Conservation (phyloP, 2,329 filamentous ascomycete genomes). For the Trichoderma atroviride region DNA sequence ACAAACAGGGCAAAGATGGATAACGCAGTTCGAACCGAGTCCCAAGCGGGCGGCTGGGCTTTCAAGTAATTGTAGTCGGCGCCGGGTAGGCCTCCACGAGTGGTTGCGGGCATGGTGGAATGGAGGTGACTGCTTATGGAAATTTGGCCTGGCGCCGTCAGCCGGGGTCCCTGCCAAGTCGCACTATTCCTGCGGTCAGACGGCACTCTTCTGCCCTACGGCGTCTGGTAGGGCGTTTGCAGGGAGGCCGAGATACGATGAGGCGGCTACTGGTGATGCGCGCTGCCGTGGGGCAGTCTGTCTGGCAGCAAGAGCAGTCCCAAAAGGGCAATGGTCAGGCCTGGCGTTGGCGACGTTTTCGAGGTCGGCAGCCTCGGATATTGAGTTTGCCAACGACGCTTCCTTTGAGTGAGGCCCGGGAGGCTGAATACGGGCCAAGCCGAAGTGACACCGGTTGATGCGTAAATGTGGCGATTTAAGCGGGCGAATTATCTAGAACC, state of each 20-base stretch:
- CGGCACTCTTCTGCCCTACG: constrained; percentile 38
- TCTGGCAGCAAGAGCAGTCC: constrained; percentile 16
- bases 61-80: constrained; percentile 35
- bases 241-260: constrained; percentile 17
- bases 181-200: constrained; percentile 43
- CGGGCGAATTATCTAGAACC: constrained; percentile 1
- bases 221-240: constrained; percentile 37
- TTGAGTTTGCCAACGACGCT: not conserved
- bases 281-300: constrained; percentile 21
- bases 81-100: constrained; percentile 38
- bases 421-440: constrained; percentile 12
- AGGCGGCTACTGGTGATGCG: constrained; percentile 22
- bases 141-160: constrained; percentile 39
- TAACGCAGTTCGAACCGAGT: constrained; percentile 36
- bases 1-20: constrained; percentile 42
- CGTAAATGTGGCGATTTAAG: constrained; percentile 2
- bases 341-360: not conserved
- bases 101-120: constrained; percentile 38
- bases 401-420: not conserved
- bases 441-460: constrained; percentile 6
- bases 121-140: constrained; percentile 34
- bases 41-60: constrained; percentile 37
- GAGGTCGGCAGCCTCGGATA: constrained; percentile 24
- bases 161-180: constrained; percentile 38
- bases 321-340: constrained; percentile 19